Conservation (phyloP, 108 stramenopile genomes). For the Nitzschia putrida region DNA sequence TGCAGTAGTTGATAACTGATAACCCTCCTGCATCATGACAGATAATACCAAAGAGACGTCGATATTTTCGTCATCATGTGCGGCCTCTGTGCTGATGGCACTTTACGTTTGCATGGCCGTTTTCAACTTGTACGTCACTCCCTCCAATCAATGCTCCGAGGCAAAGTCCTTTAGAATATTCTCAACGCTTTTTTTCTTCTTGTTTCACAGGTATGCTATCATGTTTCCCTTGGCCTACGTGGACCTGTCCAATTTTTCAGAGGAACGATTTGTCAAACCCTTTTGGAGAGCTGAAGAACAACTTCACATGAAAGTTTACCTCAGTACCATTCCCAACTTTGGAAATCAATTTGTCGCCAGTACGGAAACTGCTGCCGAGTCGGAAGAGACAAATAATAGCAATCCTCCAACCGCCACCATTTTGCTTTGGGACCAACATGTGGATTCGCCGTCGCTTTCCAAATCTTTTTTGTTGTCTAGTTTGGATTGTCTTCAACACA, state of each 20-base stretch:
- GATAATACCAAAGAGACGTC: slow-evolving; percentile 10
- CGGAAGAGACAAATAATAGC: neutral
- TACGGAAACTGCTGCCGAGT: slow-evolving; percentile 38
- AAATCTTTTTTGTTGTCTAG: slow-evolving; percentile 62
- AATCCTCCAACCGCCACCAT: slow-evolving; percentile 21
- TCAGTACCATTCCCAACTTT: slow-evolving; percentile 49
- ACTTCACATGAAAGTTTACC: slow-evolving; percentile 69
- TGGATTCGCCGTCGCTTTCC: slow-evolving; percentile 43
- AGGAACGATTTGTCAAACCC: slow-evolving; percentile 37
- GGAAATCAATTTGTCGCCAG: slow-evolving; percentile 48
- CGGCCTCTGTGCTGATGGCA: slow-evolving; percentile 47
- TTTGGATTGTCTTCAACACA: slow-evolving; percentile 29
- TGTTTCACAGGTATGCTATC: slow-evolving; percentile 34
- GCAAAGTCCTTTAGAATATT: neutral
- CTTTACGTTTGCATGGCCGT: slow-evolving; percentile 45
- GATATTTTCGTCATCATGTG: slow-evolving; percentile 44
- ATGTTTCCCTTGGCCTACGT: slow-evolving; percentile 55
- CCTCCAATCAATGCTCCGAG: neutral
- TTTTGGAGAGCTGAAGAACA: slow-evolving; percentile 38
- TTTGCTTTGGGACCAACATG: slow-evolving; percentile 54
- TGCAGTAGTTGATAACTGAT: neutral
- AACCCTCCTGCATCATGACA: neutral
- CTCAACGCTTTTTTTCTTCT: neutral
- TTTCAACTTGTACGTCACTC: slow-evolving; percentile 40
- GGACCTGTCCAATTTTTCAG: slow-evolving; percentile 36